Conservation (phyloP, 2,329 filamentous ascomycete genomes). For the Scedosporium apiospermum region DNA sequence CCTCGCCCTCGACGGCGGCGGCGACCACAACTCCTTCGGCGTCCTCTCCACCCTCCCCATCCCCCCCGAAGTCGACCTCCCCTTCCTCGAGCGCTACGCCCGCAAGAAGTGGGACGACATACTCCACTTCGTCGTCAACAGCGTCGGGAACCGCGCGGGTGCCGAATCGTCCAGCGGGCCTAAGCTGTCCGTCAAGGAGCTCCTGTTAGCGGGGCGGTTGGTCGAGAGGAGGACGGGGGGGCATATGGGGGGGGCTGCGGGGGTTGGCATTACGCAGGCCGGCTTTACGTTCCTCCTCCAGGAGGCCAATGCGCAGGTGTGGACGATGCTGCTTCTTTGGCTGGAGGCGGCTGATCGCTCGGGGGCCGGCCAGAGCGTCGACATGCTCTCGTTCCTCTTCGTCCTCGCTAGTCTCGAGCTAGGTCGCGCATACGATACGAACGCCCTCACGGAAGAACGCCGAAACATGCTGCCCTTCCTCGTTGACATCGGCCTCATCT, state of each 20-base stretch:
- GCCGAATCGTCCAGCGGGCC: conserved; percentile 41
- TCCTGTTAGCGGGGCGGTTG: conserved; percentile 71
- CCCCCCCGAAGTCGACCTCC: conserved; percentile 53
- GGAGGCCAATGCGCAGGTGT: conserved; percentile 93
- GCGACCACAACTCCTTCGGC: conserved; percentile 80
- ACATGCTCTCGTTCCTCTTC: conserved; percentile 93
- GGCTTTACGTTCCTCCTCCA: conserved; percentile 94
- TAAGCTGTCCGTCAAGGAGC: conserved; percentile 71
- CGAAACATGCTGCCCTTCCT: conserved; percentile 84
- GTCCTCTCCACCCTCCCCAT: conserved; percentile 63
- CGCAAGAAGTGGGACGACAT: conserved; percentile 92
- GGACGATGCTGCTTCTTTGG: conserved; percentile 90
- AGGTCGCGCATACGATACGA: conserved; percentile 81
- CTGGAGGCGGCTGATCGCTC: conserved; percentile 66
- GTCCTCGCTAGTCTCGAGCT: conserved; percentile 89
- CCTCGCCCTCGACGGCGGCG: conserved; percentile 78
- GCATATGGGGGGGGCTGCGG: conserved; percentile 41
- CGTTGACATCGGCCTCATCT: conserved; percentile 86
- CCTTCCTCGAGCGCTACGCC: conserved; percentile 76
- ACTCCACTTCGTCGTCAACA: conserved; percentile 86
- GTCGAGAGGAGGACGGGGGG: conserved; percentile 49
- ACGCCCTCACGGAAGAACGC: conserved; percentile 71
- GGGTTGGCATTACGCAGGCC: conserved; percentile 74
- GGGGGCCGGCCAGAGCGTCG: conserved; percentile 65
- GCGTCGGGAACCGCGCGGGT: conserved; percentile 43